A percentile compares a stretch with the other conserved stretches of the same genome.
These are phyloP conservation scores for Claviceps paspali DNA, from an alignment of 2,329 filamentous ascomycete species.

Conservation along the genomic window DNA sequence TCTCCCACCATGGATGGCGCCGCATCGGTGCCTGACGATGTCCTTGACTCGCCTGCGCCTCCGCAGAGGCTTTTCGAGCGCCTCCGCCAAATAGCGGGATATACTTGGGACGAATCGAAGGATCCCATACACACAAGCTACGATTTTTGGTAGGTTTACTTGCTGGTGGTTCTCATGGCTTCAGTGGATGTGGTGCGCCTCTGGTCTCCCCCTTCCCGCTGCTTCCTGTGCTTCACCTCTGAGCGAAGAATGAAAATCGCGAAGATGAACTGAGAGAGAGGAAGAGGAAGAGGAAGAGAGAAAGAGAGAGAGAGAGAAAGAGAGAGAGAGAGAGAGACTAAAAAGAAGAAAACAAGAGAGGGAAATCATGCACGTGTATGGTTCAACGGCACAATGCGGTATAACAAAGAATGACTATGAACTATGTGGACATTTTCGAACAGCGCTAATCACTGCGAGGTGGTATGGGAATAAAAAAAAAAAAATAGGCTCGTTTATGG, in stretches of 20 bases:
- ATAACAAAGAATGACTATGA: too few relatives aligned
- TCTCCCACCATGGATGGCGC: constrained; percentile 33
- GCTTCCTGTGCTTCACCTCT: too few relatives aligned
- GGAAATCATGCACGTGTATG: too few relatives aligned
- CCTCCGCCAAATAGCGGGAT: constrained; percentile 56
- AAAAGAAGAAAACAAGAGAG: background rate
- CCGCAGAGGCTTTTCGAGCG: constrained; percentile 55
- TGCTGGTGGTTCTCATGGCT: background rate
- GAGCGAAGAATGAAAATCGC: too few relatives aligned
- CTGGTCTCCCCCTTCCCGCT: background rate
- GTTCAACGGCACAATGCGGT: too few relatives aligned
- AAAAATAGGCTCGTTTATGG: constrained; percentile 52
- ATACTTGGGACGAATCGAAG: constrained; percentile 56
- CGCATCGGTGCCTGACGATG: constrained; percentile 34
- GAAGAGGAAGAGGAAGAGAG: too few relatives aligned
- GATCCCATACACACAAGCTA: constrained; percentile 54
- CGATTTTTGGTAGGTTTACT: constrained; percentile 58
- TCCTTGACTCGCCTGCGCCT: constrained; percentile 51
- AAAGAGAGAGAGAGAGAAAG: too few relatives aligned
- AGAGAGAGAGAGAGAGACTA: too few relatives aligned
- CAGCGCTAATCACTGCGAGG: constrained; percentile 1
- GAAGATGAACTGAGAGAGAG: too few relatives aligned
- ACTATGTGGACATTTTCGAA: too few relatives aligned
- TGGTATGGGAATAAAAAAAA: too few relatives aligned
- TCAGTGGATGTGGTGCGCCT: background rate